phyloP scores from a whole-genome alignment of 1,284 basidiomycete genomes.

The Kwoniella shivajii region DNA sequence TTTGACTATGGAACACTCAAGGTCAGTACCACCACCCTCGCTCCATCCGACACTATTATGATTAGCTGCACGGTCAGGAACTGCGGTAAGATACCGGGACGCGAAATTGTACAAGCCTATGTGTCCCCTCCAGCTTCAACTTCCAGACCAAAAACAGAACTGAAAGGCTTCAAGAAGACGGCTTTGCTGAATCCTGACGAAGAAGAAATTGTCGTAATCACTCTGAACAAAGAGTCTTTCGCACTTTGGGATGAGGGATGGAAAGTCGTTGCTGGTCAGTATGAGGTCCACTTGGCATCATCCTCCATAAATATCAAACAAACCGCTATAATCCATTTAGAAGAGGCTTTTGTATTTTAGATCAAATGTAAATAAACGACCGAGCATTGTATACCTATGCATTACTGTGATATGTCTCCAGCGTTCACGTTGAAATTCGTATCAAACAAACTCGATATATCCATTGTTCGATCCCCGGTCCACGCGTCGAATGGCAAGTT shows the following conservation, averaged over 20 bases:
- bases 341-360: background rate
- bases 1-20: constrained; percentile 38
- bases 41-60: background rate
- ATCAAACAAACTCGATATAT: constrained; percentile 8
- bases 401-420: background rate
- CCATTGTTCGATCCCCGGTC: constrained; percentile 4
- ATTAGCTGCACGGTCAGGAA: constrained; percentile 15
- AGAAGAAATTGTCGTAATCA: constrained; percentile 7
- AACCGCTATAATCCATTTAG: background rate
- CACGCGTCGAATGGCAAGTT: constrained; percentile 11
- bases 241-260: constrained; percentile 7
- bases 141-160: constrained; percentile 19
- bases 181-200: constrained; percentile 14
- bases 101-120: constrained; percentile 32
- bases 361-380: background rate
- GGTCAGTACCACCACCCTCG: background rate
- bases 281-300: constrained; percentile 1
- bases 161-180: constrained; percentile 27
- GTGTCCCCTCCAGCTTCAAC: constrained; percentile 1
- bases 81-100: constrained; percentile 17
- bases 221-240: constrained; percentile 14
- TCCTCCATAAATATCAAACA: background rate
- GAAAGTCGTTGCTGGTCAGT: constrained; percentile 10
- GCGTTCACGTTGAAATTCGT: background rate
- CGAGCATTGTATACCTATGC: background rate